Evolutionary conservation across 2,329 filamentous ascomycete species (phyloP), one percentile per base, ranked within the genome.

Genomic region (Cordyceps sp.): DNA sequence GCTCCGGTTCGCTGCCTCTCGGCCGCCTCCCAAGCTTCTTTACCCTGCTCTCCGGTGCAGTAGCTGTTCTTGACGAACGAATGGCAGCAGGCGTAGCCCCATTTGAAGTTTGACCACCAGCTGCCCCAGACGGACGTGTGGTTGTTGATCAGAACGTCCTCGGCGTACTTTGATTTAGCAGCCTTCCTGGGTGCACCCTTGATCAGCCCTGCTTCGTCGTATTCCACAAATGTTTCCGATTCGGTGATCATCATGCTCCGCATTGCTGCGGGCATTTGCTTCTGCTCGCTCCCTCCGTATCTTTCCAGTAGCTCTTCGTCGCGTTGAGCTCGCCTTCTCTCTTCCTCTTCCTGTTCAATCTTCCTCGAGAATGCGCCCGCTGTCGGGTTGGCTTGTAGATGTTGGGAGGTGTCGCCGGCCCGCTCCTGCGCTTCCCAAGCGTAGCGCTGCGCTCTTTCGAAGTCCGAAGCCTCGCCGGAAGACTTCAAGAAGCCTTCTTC

Each of bases 81-180:
- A 52, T 92, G 85, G 61, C 90, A 98, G 54, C 90, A 98, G 16
- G 81, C 71, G 54, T 93, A 98, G 2, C 90, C 90, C 90, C 90
- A 98, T 54, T 78, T 71, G 58, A 94, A 96, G 48, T 83, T 76
- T 33, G 75, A 72, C 90, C 90, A 98, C 90, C 90, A 98, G 47
- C 85, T 93, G 30, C 90, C 90, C 82, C 85, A 98, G 4, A 93
- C 78, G 0, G 79, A 78, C 4, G 73, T 84, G 57, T 98, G 90
- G 48, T 98, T 98, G 60, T 93, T 88, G 51, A 79, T 69, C 33
- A 80, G 61, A 1, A 94, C 66, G 46, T 98, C 84, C 49, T 98
- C 90, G 5, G 76, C 58, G 48, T 98, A 98, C 51, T 94, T 96
- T 26, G 84, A 93, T 52, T 81, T 88, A 31, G 78, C 79, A 32